Evolutionary conservation across 805 yeast genomes (phyloP).

Genomic region (Nakazawaea populi): DNA sequence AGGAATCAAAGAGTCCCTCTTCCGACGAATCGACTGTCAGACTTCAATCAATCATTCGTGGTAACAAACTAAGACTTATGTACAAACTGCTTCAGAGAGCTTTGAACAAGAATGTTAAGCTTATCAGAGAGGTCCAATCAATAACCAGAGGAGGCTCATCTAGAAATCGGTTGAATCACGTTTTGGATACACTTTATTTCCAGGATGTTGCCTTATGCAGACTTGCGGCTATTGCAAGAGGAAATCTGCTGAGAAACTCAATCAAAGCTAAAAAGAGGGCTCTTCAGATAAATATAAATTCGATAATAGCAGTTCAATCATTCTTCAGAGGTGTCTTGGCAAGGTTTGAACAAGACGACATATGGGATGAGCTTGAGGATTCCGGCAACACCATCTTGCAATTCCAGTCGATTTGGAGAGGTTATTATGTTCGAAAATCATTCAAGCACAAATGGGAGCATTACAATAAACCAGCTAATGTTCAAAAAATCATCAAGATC

Average conservation of each 20-base stretch:
- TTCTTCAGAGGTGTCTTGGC: slow-evolving; percentile 55
- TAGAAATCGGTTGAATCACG: slow-evolving; percentile 34
- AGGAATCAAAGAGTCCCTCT: neutral
- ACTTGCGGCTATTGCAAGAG: slow-evolving; percentile 39
- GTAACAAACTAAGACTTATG: slow-evolving; percentile 13
- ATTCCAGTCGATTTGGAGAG: slow-evolving; percentile 55
- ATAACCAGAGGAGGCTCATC: slow-evolving; percentile 39
- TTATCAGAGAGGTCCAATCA: slow-evolving; percentile 31
- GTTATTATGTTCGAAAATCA: slow-evolving; percentile 33
- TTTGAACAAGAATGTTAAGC: slow-evolving; percentile 10
- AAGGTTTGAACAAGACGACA: slow-evolving; percentile 50
- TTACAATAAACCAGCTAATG: slow-evolving; percentile 44
- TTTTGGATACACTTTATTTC: slow-evolving; percentile 33
- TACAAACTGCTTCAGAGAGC: slow-evolving; percentile 9
- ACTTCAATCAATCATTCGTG: slow-evolving; percentile 36
- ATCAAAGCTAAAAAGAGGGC: slow-evolving; percentile 14
- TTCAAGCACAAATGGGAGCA: slow-evolving; percentile 30
- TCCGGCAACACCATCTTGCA: slow-evolving; percentile 31
- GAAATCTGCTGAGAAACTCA: slow-evolving; percentile 29
- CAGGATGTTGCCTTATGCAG: slow-evolving; percentile 31
- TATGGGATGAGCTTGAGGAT: slow-evolving; percentile 46
- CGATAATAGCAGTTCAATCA: slow-evolving; percentile 47
- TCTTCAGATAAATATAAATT: slow-evolving; percentile 16
- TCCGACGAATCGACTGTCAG: slow-evolving; percentile 21
- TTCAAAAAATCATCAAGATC: slow-evolving; percentile 57